Evolutionary conservation across 495 filamentous ascomycete genomes (phyloP), one percentile per base, ranked within the genome.

Genomic region (Neurospora discreta): DNA sequence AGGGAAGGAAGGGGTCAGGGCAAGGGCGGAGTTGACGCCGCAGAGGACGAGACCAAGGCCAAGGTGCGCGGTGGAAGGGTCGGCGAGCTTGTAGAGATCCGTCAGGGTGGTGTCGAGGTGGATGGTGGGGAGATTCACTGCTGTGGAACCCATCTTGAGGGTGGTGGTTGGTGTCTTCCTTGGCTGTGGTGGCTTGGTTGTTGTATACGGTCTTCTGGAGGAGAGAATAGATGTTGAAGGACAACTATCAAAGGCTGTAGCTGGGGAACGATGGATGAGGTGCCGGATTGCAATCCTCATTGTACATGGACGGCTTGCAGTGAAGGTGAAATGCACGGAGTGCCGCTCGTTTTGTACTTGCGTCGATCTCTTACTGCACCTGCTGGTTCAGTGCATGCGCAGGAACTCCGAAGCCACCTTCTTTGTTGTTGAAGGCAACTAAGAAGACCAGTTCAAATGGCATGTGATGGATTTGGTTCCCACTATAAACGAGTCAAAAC

Each of bases 31-130:
- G 70, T 73, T 77, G 52, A 74, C 71, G 70, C 74, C 76, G 73
- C 75, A 75, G 30, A 79, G 69, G 5, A 80, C 73, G 33, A 76
- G 72, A 20, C 70, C 78, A 36, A 80, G 52, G 2, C 74, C 71
- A 69, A 41, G 70, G 67, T 69, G 10, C 42, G 72, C 71, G 36
- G 65, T 68, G 20, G 69, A 39, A 18, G 73, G 68, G 39, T 71
- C 46, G 1, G 77, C 74, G 7, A 43, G 75, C 15, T 46, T 42
- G 72, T 80, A 80, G 13, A 81, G 78, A 26, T 80, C 75, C n/a
- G 75, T 67, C 30, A 81, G 73, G 30, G 80, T 81, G 1, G 74
- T 76, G 71, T 79, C 78, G 41, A 81, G 78, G 5, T 44, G 78
- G 70, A 81, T 71, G 1, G 72, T 75, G 41, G 79, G 79, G 1